phyloP scores from a whole-genome alignment of 176 grass and related monocot genomes.

The Carex kokanica region DNA sequence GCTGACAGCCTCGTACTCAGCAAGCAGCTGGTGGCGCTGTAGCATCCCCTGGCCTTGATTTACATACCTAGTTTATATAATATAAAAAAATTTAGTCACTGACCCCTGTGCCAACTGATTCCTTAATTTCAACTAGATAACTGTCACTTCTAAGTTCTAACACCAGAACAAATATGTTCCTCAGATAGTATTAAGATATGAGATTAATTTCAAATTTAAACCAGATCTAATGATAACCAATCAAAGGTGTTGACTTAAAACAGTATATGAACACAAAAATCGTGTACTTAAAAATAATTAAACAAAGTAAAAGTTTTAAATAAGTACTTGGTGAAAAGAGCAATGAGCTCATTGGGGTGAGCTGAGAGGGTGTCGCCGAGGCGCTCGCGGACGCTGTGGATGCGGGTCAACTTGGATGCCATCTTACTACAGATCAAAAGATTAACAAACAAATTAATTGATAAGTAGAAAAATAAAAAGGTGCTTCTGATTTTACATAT shows the following conservation, averaged over 20 bases:
- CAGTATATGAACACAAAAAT: background rate
- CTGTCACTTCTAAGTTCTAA: background rate
- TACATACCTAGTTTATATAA: slow-evolving; percentile 57
- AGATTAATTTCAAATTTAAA: background rate
- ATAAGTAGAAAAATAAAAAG: background rate
- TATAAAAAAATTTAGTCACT: slow-evolving; percentile 19
- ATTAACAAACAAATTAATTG: background rate
- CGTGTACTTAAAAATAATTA: background rate
- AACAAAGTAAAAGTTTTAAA: background rate
- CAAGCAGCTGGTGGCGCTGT: slow-evolving; percentile 77
- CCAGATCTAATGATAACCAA: background rate
- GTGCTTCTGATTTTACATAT: slow-evolving; percentile 26
- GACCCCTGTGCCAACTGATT: slow-evolving; percentile 1
- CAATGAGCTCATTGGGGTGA: slow-evolving; percentile 90
- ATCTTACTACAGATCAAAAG: slow-evolving; percentile 35
- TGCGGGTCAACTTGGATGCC: slow-evolving; percentile 76
- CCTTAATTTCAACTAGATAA: background rate
- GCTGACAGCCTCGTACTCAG: slow-evolving; percentile 67
- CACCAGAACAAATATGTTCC: background rate
- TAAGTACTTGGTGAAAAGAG: slow-evolving; percentile 76
- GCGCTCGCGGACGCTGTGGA: slow-evolving; percentile 75
- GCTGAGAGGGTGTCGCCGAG: slow-evolving; percentile 70
- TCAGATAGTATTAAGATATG: background rate
- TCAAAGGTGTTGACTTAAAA: background rate
- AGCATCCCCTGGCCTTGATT: slow-evolving; percentile 95